Base-by-base conservation (phyloP, 495 filamentous ascomycete genomes). In the Xanthoparmelia taractica region DNA sequence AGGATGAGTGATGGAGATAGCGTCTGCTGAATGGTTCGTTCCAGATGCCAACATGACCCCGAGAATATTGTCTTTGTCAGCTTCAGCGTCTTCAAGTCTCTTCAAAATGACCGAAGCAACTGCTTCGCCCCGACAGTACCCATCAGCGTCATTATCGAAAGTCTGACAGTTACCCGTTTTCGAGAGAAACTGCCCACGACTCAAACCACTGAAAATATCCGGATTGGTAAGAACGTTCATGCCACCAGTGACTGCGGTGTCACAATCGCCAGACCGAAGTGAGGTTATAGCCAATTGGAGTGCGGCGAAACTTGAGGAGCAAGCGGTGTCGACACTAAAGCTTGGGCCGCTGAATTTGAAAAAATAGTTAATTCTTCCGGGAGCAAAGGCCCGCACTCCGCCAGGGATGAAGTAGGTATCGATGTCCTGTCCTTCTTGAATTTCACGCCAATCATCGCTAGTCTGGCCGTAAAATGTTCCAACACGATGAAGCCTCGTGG, bases 251-350 rank as follows among this genome's bases (percentile, higher is more conserved):
- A 92, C 81, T 11, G 89, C 91, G 45, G 90, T 87, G 71, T 96
- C 87, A 71, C 88, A 91, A 66, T 94, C 89, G 57, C 87, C 86
- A 1, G 80, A 80, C 82, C 87, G 88, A 12, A 96, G 79, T 0
- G 89, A 81, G 45, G 85, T 88, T 73, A 90, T 92, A n/a, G 91
- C 91, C 15, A 74, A 38, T 64, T 90, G 84, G 61, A 92, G 81
- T 8, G 87, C 83, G 13, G 87, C 84, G 3, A 87, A 76, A 64
- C 80, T 83, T 27, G 81, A 87, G 15, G 86, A 91, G 70, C 90
- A 94, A 36, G 89, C 90, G 0, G 90, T 91, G 69, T 94, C 90
- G n/a, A n/a, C n/a, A n/a, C n/a, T n/a, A n/a, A n/a, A n/a, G n/a
- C n/a, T n/a, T n/a, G n/a, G n/a, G n/a, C n/a, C n/a, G n/a, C n/a